Conservation (phyloP, 2,329 filamentous ascomycete genomes). For the Incumbomyces lentus region DNA sequence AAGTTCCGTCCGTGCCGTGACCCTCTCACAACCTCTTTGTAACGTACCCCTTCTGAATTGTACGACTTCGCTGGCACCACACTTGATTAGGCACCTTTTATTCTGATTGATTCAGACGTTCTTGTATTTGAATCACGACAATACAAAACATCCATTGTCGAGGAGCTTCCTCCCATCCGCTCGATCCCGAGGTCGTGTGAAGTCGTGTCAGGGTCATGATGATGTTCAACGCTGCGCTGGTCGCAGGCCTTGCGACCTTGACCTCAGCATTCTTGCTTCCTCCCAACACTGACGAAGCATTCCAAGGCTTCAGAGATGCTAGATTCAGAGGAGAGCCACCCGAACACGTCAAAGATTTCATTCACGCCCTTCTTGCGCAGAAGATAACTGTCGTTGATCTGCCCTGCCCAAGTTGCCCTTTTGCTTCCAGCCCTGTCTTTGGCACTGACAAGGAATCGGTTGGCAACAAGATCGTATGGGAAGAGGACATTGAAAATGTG, state of each 20-base stretch:
- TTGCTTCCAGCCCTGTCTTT: not conserved
- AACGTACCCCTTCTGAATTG: too few relatives aligned
- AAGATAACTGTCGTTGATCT: constrained; percentile 11
- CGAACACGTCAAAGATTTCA: constrained; percentile 5
- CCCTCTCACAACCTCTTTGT: too few relatives aligned
- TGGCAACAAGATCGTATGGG: not conserved
- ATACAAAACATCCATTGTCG: too few relatives aligned
- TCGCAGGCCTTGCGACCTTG: constrained; percentile 13
- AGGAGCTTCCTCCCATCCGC: not conserved
- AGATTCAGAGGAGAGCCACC: constrained; percentile 10
- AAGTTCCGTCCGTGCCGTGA: too few relatives aligned
- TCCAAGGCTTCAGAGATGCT: constrained; percentile 12
- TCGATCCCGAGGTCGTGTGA: not conserved
- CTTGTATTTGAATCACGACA: too few relatives aligned
- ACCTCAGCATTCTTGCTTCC: constrained; percentile 20
- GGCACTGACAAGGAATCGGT: not conserved
- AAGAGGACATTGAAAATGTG: constrained; percentile 15
- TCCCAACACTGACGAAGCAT: constrained; percentile 14
- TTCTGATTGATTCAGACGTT: too few relatives aligned
- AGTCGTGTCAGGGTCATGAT: constrained; percentile 1
- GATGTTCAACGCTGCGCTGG: constrained; percentile 17
- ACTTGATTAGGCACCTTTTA: too few relatives aligned
- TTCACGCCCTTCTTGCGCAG: not conserved
- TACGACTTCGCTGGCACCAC: too few relatives aligned
- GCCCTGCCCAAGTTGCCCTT: constrained; percentile 18